These are phyloP conservation scores for Cladobotryum protrusum DNA, from an alignment of 2,329 filamentous ascomycete genomes.

Conservation along the genomic window DNA sequence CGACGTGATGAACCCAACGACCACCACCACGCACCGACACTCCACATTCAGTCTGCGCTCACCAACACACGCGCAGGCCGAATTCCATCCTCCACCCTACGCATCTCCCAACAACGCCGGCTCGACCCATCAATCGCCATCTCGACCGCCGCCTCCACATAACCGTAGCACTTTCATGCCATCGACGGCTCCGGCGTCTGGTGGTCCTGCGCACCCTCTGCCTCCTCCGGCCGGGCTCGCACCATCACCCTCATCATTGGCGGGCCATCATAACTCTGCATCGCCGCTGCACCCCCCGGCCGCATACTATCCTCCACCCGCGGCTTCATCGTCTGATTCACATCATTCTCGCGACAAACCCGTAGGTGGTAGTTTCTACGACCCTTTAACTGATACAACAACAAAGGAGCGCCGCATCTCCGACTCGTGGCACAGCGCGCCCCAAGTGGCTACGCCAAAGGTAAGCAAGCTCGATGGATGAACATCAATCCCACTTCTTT, in stretches of 20 bases:
- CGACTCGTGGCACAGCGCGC: conserved; percentile 43
- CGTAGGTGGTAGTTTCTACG: conserved; percentile 44
- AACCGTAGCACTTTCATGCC: conserved; percentile 32
- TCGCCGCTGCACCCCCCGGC: conserved; percentile 40
- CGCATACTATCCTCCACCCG: conserved; percentile 33
- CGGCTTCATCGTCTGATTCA: conserved; percentile 19
- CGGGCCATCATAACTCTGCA: conserved; percentile 21
- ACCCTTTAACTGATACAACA: conserved; percentile 46
- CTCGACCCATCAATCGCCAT: conserved; percentile 25
- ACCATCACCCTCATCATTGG: conserved; percentile 16
- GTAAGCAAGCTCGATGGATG: conserved; percentile 29
- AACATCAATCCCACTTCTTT: conserved; percentile 12
- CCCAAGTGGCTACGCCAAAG: conserved; percentile 40
- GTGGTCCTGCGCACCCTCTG: conserved; percentile 24
- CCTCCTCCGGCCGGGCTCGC: conserved; percentile 23
- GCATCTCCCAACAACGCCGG: conserved; percentile 24
- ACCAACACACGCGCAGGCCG: conserved; percentile 38
- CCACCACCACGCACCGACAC: conserved; percentile 31
- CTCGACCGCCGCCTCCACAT: conserved; percentile 23
- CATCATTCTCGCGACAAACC: conserved; percentile 35
- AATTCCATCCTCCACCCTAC: conserved; percentile 31
- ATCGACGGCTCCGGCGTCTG: conserved; percentile 24
- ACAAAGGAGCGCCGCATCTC: conserved; percentile 41
- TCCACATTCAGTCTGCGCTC: conserved; percentile 45
- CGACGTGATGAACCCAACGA: conserved; percentile 41